Evolutionary conservation across 164 flowering plant genomes (phyloP).

Genomic region (Berberis thunbergii): DNA sequence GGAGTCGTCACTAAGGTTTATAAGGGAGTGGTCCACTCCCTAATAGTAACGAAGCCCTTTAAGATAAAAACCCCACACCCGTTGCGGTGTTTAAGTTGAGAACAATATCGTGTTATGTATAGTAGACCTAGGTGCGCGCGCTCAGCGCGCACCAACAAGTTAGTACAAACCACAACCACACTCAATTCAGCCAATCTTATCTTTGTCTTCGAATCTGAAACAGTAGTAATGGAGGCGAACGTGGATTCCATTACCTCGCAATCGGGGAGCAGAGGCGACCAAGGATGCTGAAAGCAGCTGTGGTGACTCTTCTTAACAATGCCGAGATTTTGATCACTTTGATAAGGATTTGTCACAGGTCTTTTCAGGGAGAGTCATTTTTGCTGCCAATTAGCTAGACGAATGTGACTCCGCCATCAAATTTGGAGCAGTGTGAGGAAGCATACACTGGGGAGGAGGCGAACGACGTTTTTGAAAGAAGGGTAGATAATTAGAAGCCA

Average conservation of each 20-base stretch:
- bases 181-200: no score
- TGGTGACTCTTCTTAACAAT: slow-evolving; percentile 12
- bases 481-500: slow-evolving; percentile 48
- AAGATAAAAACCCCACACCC: no score
- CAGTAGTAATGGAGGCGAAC: no score
- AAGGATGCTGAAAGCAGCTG: slow-evolving; percentile 22
- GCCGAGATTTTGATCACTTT: slow-evolving; percentile 57
- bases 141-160: no score
- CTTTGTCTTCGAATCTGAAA: no score
- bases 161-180: no score
- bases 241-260: slow-evolving; percentile 19
- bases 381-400: slow-evolving; percentile 77
- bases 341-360: slow-evolving; percentile 73
- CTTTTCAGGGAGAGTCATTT: slow-evolving; percentile 92
- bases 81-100: no score
- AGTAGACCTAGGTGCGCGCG: no score
- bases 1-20: no score
- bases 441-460: slow-evolving; percentile 60
- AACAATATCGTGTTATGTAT: no score
- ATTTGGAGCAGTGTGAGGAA: slow-evolving; percentile 34
- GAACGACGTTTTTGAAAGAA: slow-evolving; percentile 36
- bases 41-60: no score
- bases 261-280: slow-evolving; percentile 71
- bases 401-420: slow-evolving; percentile 34
- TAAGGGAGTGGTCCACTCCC: no score